Conservation (phyloP, 2,329 filamentous ascomycete species). For the Aspergillus oerlinghausenensis region DNA sequence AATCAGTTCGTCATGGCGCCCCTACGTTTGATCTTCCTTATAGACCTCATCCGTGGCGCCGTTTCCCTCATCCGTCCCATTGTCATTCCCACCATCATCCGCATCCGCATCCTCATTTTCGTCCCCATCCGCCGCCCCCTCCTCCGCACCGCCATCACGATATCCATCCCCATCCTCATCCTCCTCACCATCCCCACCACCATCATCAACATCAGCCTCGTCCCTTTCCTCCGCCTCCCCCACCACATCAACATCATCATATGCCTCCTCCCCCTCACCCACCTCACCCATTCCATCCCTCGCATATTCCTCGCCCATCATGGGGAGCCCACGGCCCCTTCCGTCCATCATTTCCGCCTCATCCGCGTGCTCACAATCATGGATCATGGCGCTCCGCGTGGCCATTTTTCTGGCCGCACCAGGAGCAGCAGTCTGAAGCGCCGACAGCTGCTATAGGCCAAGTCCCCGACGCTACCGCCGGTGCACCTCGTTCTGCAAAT, state of each 20-base stretch:
- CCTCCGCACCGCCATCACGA: neutral
- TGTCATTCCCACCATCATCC: neutral
- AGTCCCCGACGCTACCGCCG: neutral
- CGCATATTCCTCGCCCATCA: neutral
- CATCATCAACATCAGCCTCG: neutral
- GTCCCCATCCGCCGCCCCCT: neutral
- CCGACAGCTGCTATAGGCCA: neutral
- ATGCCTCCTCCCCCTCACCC: neutral
- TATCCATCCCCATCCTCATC: neutral
- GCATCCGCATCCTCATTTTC: neutral
- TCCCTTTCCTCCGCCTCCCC: no score
- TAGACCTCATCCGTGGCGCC: neutral
- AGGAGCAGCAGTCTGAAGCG: neutral
- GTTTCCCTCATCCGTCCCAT: neutral
- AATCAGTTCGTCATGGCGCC: neutral
- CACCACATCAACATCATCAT: neutral
- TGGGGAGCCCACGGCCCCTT: neutral
- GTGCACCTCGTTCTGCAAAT: constrained; percentile 1
- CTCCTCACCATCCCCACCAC: neutral
- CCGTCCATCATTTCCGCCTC: neutral
- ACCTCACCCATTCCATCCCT: neutral
- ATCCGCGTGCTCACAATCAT: neutral
- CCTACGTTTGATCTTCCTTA: neutral
- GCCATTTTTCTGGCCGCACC: neutral
- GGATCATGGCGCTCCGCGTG: neutral